These are phyloP conservation scores for Botryobasidium botryosum DNA, from an alignment of 768 basidiomycete species.

Conservation along the genomic window DNA sequence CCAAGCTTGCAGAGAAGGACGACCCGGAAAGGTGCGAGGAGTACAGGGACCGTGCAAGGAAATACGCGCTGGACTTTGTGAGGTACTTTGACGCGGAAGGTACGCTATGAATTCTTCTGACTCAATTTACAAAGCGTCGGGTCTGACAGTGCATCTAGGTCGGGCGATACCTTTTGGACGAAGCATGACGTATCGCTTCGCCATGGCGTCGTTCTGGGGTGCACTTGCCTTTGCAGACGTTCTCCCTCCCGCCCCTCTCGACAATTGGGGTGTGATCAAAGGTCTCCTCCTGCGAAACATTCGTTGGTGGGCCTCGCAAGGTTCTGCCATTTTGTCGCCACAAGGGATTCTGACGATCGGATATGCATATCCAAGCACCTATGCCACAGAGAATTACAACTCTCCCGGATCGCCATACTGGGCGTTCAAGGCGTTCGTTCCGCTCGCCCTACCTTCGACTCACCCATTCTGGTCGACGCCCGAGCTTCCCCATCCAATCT, in stretches of 20 bases:
- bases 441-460: conserved; percentile 41
- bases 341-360: conserved; percentile 57
- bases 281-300: conserved; percentile 57
- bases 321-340: conserved; percentile 24
- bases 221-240: conserved; percentile 57
- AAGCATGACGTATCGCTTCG: conserved; percentile 61
- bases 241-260: conserved; percentile 44
- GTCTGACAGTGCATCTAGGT: conserved; percentile 25
- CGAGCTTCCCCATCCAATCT: conserved; percentile 48
- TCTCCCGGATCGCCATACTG: conserved; percentile 65
- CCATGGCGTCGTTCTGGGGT: conserved; percentile 65
- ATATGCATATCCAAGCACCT: conserved; percentile 12
- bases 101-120: conserved; percentile 15
- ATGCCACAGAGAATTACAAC: conserved; percentile 45
- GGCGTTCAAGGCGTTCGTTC: conserved; percentile 63
- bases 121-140: not conserved
- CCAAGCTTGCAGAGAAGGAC: conserved; percentile 41
- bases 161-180: conserved; percentile 61
- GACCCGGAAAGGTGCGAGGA: conserved; percentile 49
- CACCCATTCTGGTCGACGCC: conserved; percentile 57
- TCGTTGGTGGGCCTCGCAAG: conserved; percentile 50
- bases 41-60: conserved; percentile 42
- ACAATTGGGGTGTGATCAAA: conserved; percentile 55
- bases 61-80: conserved; percentile 52
- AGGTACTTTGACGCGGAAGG: conserved; percentile 63